Base-by-base conservation (phyloP, 441 rosid genomes). In the Adansonia gregorii region DNA sequence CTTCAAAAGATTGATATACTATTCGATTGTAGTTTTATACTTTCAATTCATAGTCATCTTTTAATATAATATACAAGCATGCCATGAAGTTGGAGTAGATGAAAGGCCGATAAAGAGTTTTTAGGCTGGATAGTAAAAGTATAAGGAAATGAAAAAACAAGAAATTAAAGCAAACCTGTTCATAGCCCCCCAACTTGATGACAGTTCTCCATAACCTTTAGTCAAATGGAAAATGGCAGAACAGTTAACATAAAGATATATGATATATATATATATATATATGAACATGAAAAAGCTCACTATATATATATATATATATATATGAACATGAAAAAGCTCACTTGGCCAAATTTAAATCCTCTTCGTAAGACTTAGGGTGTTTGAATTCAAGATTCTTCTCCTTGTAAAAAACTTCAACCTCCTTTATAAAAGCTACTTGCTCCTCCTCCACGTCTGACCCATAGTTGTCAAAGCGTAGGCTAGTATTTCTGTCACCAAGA, bases 331-430 rank as follows among this genome's bases (percentile, higher is more conserved):
- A 24, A 67, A 43, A 31, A 10, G 72, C 84, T 43, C 69, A 89
- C 94, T 89, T 89, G 78, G 89, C 89, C 78, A 88, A 84, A 82
- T 91, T 91, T 58, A 91, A 58, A 43, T 89, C 93, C 80, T 91
- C 93, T 77, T 88, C 88, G 78, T 91, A 91, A 82, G 89, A 91
- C 75, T 91, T 89, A 7, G 93, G 93, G 82, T 88, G 85, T 85
- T 88, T 91, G 80, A 87, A 89, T 77, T 91, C 93, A 9, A 89
- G 72, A 81, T 63, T 63, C 72, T 81, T 89, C 72, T 88, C 90
- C 80, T 79, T 87, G 67, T 87, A 85, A 73, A 88, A 88, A 48
- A 78, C 74, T 76, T 89, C 88, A 41, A 91, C 93, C 66, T 91
- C 91, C 79, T 82, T 88, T 19, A 80, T 67, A 79, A 91, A 91